Percentiles rank a stretch among this genome's conserved stretches.
These are phyloP conservation scores for Penicillium riverlandense DNA, from an alignment of 495 filamentous ascomycete genomes.

Conservation along the genomic window DNA sequence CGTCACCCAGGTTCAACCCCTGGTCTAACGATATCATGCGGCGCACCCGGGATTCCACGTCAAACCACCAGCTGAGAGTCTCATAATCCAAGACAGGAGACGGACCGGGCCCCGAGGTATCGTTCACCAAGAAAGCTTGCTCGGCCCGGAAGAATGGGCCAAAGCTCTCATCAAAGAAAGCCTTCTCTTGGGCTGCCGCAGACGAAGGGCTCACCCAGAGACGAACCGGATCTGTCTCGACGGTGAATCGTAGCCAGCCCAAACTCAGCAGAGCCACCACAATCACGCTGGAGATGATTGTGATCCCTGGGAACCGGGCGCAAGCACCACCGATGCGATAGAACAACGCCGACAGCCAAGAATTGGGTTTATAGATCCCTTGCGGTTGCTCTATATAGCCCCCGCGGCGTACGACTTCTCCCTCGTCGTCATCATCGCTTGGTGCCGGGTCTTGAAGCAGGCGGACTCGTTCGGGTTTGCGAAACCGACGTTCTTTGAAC, in stretches of 20 bases:
- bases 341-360: slow-evolving; percentile 69
- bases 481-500: slow-evolving; percentile 61
- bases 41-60: slow-evolving; percentile 69
- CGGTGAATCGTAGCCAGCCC: slow-evolving; percentile 77
- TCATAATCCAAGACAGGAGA: slow-evolving; percentile 81
- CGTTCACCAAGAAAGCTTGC: slow-evolving; percentile 90
- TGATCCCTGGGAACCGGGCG: slow-evolving; percentile 76
- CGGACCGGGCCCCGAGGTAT: slow-evolving; percentile 53
- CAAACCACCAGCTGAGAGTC: slow-evolving; percentile 89
- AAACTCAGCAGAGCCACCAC: slow-evolving; percentile 69
- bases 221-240: slow-evolving; percentile 84
- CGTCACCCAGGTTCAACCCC: slow-evolving; percentile 63
- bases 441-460: slow-evolving; percentile 77
- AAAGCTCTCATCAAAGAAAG: slow-evolving; percentile 90
- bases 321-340: slow-evolving; percentile 73
- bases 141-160: slow-evolving; percentile 93
- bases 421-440: slow-evolving; percentile 85
- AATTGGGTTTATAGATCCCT: slow-evolving; percentile 71
- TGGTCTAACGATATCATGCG: slow-evolving; percentile 58
- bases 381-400: slow-evolving; percentile 62
- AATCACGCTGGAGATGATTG: slow-evolving; percentile 63
- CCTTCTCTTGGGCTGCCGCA: slow-evolving; percentile 83
- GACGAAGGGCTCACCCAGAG: slow-evolving; percentile 95
- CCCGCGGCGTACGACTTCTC: slow-evolving; percentile 62
- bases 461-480: slow-evolving; percentile 70